These are phyloP conservation scores for Metschnikowia gruessii DNA, from an alignment of 805 yeast genomes.

Conservation along the genomic window DNA sequence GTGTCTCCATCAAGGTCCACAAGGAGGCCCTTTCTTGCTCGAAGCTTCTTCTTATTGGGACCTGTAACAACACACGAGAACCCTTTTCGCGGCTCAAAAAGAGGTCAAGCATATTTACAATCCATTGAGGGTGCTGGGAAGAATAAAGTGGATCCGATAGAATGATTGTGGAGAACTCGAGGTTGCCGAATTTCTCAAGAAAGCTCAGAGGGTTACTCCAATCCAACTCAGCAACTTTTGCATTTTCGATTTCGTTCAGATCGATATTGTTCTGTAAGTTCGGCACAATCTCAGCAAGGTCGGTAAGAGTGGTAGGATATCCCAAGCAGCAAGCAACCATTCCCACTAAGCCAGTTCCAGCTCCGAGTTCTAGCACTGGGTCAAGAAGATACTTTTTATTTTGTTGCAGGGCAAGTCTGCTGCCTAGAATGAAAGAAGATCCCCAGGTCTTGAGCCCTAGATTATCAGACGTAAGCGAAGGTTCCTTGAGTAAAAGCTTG, in stretches of 20 bases:
- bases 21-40: constrained; percentile 60
- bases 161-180: constrained; percentile 56
- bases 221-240: constrained; percentile 57
- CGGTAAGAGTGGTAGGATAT: constrained; percentile 56
- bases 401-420: constrained; percentile 35
- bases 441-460: constrained; percentile 97
- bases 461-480: constrained; percentile 81
- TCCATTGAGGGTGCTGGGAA: constrained; percentile 71
- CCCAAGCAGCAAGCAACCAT: constrained; percentile 62
- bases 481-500: constrained; percentile 58
- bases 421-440: constrained; percentile 69
- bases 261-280: constrained; percentile 61
- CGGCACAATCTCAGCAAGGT: constrained; percentile 70
- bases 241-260: constrained; percentile 40
- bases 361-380: constrained; percentile 72
- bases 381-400: constrained; percentile 20
- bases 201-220: constrained; percentile 66
- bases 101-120: constrained; percentile 53
- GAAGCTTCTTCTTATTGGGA: constrained; percentile 70
- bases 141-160: constrained; percentile 91
- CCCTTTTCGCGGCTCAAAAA: constrained; percentile 37
- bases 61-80: constrained; percentile 59
- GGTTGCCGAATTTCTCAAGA: constrained; percentile 20
- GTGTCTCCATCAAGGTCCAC: constrained; percentile 49
- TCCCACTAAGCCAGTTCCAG: constrained; percentile 94